phyloP scores from a whole-genome alignment of 2,329 filamentous ascomycete genomes.

The Blastomyces emzantsi region DNA sequence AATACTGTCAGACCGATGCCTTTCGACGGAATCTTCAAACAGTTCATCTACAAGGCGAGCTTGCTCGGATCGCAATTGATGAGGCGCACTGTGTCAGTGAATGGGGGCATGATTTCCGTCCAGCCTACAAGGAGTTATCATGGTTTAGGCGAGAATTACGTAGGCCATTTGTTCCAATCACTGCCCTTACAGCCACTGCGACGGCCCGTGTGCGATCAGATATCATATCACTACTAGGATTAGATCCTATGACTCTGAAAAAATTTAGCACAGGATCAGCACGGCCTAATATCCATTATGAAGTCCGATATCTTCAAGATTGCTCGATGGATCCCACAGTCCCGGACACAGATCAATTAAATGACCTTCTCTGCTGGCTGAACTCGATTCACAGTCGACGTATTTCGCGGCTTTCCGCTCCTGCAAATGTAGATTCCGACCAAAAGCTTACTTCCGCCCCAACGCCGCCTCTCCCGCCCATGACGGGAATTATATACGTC shows the following conservation, averaged over 20 bases:
- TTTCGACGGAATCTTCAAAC: constrained; percentile 67
- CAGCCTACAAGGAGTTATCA: constrained; percentile 73
- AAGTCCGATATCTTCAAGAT: constrained; percentile 57
- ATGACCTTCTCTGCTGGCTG: constrained; percentile 72
- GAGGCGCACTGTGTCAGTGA: constrained; percentile 96
- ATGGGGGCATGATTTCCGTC: constrained; percentile 98
- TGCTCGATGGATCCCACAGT: constrained; percentile 23
- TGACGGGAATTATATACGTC: constrained; percentile 42
- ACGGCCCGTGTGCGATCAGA: constrained; percentile 73
- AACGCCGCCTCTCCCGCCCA: constrained; percentile 23
- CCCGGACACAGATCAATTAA: constrained; percentile 54
- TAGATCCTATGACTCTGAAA: constrained; percentile 56
- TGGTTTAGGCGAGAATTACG: constrained; percentile 63
- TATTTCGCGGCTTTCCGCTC: constrained; percentile 53
- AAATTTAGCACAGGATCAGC: constrained; percentile 77
- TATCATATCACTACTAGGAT: constrained; percentile 63
- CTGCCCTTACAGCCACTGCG: constrained; percentile 86
- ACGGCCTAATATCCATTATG: constrained; percentile 79
- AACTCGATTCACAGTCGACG: constrained; percentile 62
- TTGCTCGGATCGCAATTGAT: constrained; percentile 83
- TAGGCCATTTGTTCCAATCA: constrained; percentile 79
- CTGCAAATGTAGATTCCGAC: constrained; percentile 47
- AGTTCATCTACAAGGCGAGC: constrained; percentile 69
- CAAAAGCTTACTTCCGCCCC: neutral
- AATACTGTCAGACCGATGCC: constrained; percentile 66